Conservation (phyloP, 1,139 yeast genomes). For the Hanseniaspora uvarum region DNA sequence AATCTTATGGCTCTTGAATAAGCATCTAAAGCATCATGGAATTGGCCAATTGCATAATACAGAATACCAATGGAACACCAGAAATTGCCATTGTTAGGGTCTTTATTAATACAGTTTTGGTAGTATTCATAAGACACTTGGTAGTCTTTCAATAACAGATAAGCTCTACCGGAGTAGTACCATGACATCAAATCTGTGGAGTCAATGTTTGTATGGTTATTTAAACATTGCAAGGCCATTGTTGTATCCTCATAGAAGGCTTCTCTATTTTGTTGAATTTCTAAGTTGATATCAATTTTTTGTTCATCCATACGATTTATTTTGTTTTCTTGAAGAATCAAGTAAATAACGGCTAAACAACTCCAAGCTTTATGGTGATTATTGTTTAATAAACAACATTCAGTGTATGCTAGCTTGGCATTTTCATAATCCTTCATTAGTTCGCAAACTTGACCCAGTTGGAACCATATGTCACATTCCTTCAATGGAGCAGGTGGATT, state of each 20-base stretch:
- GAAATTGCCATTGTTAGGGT: conserved; percentile 90
- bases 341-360: conserved; percentile 89
- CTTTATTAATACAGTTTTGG: conserved; percentile 96
- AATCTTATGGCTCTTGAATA: conserved; percentile 91
- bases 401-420: conserved; percentile 91
- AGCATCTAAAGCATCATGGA: conserved; percentile 93
- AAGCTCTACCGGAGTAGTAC: conserved; percentile 93
- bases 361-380: conserved; percentile 92
- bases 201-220: conserved; percentile 82
- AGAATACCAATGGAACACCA: conserved; percentile 98
- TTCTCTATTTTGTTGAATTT: conserved; percentile 4
- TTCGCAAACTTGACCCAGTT: conserved; percentile 89
- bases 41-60: conserved; percentile 90
- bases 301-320: conserved; percentile 44
- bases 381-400: conserved; percentile 80
- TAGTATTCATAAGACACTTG: conserved; percentile 95
- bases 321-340: conserved; percentile 28
- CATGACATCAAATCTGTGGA: conserved; percentile 89
- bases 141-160: conserved; percentile 91
- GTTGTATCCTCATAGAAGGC: conserved; percentile 60
- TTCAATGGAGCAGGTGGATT: conserved; percentile 94
- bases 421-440: conserved; percentile 85
- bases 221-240: conserved; percentile 67
- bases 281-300: background rate
- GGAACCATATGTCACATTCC: conserved; percentile 97